Evolutionary conservation across 352 stramenopile genomes (phyloP), one percentile per base, ranked within the genome.

Genomic region (Ophiocytium majus): DNA sequence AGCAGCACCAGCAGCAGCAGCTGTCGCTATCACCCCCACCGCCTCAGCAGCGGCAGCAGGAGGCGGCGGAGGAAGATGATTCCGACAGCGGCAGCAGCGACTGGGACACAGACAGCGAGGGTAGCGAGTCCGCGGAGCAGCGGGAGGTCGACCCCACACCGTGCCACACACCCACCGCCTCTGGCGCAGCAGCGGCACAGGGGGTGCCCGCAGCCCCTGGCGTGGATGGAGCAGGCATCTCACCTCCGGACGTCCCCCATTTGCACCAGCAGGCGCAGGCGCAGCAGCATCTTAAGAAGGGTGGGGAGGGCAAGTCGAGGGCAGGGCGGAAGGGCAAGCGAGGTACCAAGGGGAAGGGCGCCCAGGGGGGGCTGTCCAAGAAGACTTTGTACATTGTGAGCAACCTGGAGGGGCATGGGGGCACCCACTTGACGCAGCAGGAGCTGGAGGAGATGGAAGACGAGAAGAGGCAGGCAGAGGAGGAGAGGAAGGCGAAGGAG

Each of bases 341-440:
- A 19, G 36, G 43, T 10, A 0, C 43, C 43, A 83, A 79, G 43
- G 80, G 76, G 76, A 31, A 19, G 10, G 79, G 81, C n/a, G 17
- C 34, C 49, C 80, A 50, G 63, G 85, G 82, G n/a, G 85, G 85
- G 34, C 83, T 89, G 0, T 88, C 82, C 17, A 86, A 89, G 78
- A 89, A 89, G 32, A 89, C 85, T 33, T 79, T 89, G 5, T 83
- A 85, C 75, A 89, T 89, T 36, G 85, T 89, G 37, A 86, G 78
- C 63, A 88, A 89, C 63, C 50, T 89, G 31, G 75, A 88, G 83
- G 84, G 83, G 83, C 71, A 49, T 19, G 34, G 23, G 17, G 79
- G 63, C 10, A 17, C 37, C 10, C 37, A 79, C 35, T 74, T 36
- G 0, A 74, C 75, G 50, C 83, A 63, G 1, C 1, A 88, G 49